A percentile compares a stretch with the other conserved stretches of the same genome.
phyloP scores from a whole-genome alignment of 441 rosid species.

The Bruguiera hainesii region DNA sequence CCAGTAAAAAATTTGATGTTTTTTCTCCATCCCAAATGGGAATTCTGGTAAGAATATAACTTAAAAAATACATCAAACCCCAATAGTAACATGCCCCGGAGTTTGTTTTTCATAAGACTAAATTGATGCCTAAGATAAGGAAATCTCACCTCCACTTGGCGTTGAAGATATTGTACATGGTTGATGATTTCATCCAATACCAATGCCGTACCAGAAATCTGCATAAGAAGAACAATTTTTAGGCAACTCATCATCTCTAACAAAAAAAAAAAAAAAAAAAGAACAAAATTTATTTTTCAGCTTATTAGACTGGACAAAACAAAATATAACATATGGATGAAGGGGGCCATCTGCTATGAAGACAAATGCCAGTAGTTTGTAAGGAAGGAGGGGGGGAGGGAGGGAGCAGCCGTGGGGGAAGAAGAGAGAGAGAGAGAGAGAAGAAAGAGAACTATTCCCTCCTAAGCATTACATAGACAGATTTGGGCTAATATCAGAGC shows the following conservation, averaged over 20 bases:
- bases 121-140: slow-evolving; percentile 6
- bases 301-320: background rate
- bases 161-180: slow-evolving; percentile 80
- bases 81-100: background rate
- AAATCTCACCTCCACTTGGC: slow-evolving; percentile 80
- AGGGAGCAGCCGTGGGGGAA: no score
- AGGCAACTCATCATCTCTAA: slow-evolving; percentile 6
- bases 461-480: no score
- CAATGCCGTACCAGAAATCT: slow-evolving; percentile 88
- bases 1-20: no score
- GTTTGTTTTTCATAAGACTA: background rate
- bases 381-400: no score
- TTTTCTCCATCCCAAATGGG: no score
- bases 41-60: background rate
- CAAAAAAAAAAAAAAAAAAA: background rate
- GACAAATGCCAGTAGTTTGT: no score
- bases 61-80: background rate
- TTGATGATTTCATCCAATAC: slow-evolving; percentile 88
- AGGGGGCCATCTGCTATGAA: no score
- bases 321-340: background rate
- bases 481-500: no score
- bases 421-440: no score
- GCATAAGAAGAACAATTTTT: slow-evolving; percentile 32
- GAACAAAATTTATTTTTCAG: background rate
- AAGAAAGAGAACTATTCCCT: no score